Base-by-base conservation (phyloP, 1,284 basidiomycete species). In the Ceratobasidium sp. region DNA sequence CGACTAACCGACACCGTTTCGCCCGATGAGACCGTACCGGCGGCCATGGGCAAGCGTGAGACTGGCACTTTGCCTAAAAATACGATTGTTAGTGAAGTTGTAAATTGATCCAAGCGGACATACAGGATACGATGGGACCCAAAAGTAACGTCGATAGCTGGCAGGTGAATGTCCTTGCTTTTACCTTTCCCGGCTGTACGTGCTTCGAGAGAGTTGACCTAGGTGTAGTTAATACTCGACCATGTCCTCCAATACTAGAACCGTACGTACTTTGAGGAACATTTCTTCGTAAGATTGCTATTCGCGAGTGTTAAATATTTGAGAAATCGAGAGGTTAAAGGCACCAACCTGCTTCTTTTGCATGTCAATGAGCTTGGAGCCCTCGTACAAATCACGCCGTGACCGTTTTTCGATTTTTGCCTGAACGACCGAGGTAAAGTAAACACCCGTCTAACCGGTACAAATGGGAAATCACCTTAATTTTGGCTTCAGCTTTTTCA, bases 401-500 rank as follows among this genome's bases (percentile, higher is more conserved):
- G 94, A 89, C 61, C 97, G 90, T 85, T 99, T 99, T 85, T 98
- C 96, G 80, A 98, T 96, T 86, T 99, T 99, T 54, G 96, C 96
- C 90, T 94, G 69, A 56, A 75, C 19, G 32, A 65, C 19, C 19
- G 40, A 29, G 11, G 40, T 46, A 44, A 17, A 64, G 37, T 49
- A 15, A 29, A 68, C 7, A n/a, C 25, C 59, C 59, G 2, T 56
- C 22, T 17, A 74, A 37, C 19, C 43, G n/a, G 34, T 67, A 15
- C 19, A 49, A 56, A n/a, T 32, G 54, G 7, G 44, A n/a, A 9
- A 17, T 49, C 59, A 91, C 92, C 86, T 92, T 92, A 78, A 99
- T 91, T 84, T 99, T 99, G 2, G 96, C 95, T 84, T 99, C 98
- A 80, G 98, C 96, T 84, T 99, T 99, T 84, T 98, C 98, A 19